These are phyloP conservation scores for Rosa persica DNA, from an alignment of 306 rosid species.

Conservation along the genomic window DNA sequence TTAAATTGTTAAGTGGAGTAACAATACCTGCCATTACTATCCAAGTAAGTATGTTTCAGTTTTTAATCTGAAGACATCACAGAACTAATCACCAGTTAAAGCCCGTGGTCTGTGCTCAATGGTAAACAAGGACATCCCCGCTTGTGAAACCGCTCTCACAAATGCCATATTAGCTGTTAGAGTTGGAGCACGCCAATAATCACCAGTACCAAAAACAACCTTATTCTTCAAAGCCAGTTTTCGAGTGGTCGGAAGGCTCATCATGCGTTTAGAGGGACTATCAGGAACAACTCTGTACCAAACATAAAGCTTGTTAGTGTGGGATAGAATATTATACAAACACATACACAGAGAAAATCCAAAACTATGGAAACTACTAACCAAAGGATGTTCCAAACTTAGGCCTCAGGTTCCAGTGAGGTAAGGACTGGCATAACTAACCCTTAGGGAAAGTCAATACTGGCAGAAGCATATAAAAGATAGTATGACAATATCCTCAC, in stretches of 20 bases:
- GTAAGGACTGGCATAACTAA: neutral
- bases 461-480: neutral
- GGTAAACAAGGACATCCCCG: constrained; percentile 85
- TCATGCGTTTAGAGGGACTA: constrained; percentile 72
- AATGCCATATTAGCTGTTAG: constrained; percentile 93
- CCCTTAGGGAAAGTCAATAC: neutral
- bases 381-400: neutral
- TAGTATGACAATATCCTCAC: neutral
- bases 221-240: constrained; percentile 87
- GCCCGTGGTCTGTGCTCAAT: constrained; percentile 84
- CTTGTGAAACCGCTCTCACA: constrained; percentile 87
- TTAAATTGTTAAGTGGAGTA: constrained; percentile 11
- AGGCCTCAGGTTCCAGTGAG: neutral
- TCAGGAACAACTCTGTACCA: constrained; percentile 75
- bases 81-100: constrained; percentile 68
- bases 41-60: constrained; percentile 19
- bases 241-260: constrained; percentile 81
- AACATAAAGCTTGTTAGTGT: constrained; percentile 30
- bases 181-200: constrained; percentile 80
- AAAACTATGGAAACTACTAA: neutral
- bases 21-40: constrained; percentile 18
- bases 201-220: constrained; percentile 89
- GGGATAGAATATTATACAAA: constrained; percentile 1
- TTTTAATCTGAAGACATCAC: constrained; percentile 6
- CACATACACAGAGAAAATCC: neutral